These are phyloP conservation scores for Curvularia hawaiiensis DNA, from an alignment of 2,329 filamentous ascomycete genomes.

Conservation along the genomic window DNA sequence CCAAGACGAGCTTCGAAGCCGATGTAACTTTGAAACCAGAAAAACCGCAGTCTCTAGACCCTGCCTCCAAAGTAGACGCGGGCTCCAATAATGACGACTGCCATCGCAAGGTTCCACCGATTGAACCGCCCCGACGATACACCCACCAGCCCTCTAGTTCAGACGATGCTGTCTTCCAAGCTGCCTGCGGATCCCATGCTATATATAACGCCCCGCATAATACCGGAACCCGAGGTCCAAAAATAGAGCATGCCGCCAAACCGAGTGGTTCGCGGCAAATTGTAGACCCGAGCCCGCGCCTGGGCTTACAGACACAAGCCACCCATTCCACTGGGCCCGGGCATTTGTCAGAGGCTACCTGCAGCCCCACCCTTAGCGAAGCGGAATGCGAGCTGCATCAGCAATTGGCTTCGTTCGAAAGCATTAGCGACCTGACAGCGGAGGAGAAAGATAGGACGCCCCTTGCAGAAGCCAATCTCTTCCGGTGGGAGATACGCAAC, in stretches of 20 bases:
- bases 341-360: constrained; percentile 17
- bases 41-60: constrained; percentile 24
- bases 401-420: constrained; percentile 39
- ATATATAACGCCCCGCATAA: constrained; percentile 12
- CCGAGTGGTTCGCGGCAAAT: constrained; percentile 23
- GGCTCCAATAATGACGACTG: constrained; percentile 15
- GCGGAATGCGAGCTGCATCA: constrained; percentile 49
- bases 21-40: constrained; percentile 24
- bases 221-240: constrained; percentile 19
- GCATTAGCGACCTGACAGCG: constrained; percentile 47
- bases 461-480: constrained; percentile 33
- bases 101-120: constrained; percentile 22
- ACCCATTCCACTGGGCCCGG: constrained; percentile 27
- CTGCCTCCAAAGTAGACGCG: background rate
- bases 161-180: constrained; percentile 30
- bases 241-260: constrained; percentile 28
- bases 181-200: constrained; percentile 30
- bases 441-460: constrained; percentile 34
- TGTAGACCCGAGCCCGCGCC: constrained; percentile 20
- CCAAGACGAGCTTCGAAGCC: constrained; percentile 47
- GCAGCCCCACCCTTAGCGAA: constrained; percentile 55
- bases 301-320: constrained; percentile 33
- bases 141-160: constrained; percentile 29
- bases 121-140: constrained; percentile 32
- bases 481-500: constrained; percentile 24